Percentiles rank a stretch among this genome's conserved stretches.
Evolutionary conservation across 1,284 basidiomycete genomes (phyloP).

Genomic region (Cutaneotrichosporon cavernicola): DNA sequence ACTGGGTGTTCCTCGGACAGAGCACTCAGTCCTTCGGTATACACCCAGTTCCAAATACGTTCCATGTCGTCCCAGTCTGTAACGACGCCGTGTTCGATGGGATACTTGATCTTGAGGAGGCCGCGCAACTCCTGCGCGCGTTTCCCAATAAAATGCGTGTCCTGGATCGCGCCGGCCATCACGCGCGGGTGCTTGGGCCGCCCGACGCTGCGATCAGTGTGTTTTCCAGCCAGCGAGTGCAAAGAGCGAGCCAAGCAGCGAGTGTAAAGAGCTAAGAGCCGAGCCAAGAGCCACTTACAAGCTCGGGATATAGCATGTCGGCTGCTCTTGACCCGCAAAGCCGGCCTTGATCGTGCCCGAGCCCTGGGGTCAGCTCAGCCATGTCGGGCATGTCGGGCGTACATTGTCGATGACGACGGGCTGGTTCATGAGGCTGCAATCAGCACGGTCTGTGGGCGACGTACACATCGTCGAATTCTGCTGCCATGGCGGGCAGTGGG

Average conservation of each 20-base stretch:
- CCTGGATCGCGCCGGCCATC: slow-evolving; percentile 74
- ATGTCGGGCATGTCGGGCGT: slow-evolving; percentile 51
- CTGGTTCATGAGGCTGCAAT: slow-evolving; percentile 51
- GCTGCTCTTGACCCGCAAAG: slow-evolving; percentile 95
- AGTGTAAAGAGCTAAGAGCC: neutral
- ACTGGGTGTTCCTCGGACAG: slow-evolving; percentile 98
- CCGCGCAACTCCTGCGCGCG: slow-evolving; percentile 92
- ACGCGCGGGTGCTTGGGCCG: slow-evolving; percentile 92
- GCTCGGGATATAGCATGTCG: slow-evolving; percentile 96
- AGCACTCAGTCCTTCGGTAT: slow-evolving; percentile 88
- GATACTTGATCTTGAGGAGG: slow-evolving; percentile 92
- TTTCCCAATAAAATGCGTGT: slow-evolving; percentile 84
- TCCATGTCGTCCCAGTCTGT: slow-evolving; percentile 99
- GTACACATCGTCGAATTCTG: slow-evolving; percentile 52
- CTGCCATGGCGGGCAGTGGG: slow-evolving; percentile 35
- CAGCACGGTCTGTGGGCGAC: slow-evolving; percentile 11
- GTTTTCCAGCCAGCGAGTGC: neutral
- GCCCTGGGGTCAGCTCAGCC: slow-evolving; percentile 60
- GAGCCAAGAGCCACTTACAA: slow-evolving; percentile 67
- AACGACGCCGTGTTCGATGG: slow-evolving; percentile 91
- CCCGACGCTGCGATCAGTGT: slow-evolving; percentile 67
- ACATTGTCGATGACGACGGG: slow-evolving; percentile 92
- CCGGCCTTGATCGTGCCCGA: slow-evolving; percentile 97
- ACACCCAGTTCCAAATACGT: slow-evolving; percentile 95
- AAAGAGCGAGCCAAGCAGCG: neutral